Evolutionary conservation across 805 yeast species (phyloP), one percentile per base, ranked within the genome.

Genomic region (Wickerhamiella galacta): DNA sequence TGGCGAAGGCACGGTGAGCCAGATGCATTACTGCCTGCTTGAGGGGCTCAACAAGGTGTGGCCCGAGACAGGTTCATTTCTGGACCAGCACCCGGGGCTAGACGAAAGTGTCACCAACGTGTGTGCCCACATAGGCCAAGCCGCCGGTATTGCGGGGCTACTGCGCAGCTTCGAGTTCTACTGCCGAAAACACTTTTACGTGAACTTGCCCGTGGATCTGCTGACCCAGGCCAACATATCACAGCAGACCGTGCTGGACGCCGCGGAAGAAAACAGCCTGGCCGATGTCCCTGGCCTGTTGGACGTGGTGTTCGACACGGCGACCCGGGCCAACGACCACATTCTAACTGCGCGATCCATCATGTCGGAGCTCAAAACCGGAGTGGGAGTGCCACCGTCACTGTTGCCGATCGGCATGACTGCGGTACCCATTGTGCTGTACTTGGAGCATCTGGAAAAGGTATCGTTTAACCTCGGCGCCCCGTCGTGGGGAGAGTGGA

Each of bases 71-170:
- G 61, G 67, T 10, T 49, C 54, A 25, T 46, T 71, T 20, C 50
- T 76, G 21, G 70, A 67, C 38, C 47, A 53, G 16, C 63, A 70
- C 28, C 53, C 63, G 0, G 40, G 39, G 4, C 47, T 71, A n/a
- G 68, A 64, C 37, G 52, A 52, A 12, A 42, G 50, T 4, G 54
- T 71, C 6, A 63, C 71, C 21, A 80, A 76, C 39, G 65, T 75
- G 7, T 66, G 72, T 8, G 90, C 92, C 0, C 93, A 80, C 53
- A 54, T 81, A 24, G 93, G 93, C 5, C 92, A 81, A 51, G 79
- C 90, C 2, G 68, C 75, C 0, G 74, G 83, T 0, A 61, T 81
- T 9, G 72, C 81, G 1, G 63, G 76, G 2, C 61, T 69, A 52
- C 60, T 81, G 10, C 56, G 75, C 32, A 79, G 77, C 0, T 48